A percentile compares a stretch with the other conserved stretches of the same genome.
These are phyloP conservation scores for Ogataea methylovora DNA, from an alignment of 805 yeast species.

Conservation along the genomic window DNA sequence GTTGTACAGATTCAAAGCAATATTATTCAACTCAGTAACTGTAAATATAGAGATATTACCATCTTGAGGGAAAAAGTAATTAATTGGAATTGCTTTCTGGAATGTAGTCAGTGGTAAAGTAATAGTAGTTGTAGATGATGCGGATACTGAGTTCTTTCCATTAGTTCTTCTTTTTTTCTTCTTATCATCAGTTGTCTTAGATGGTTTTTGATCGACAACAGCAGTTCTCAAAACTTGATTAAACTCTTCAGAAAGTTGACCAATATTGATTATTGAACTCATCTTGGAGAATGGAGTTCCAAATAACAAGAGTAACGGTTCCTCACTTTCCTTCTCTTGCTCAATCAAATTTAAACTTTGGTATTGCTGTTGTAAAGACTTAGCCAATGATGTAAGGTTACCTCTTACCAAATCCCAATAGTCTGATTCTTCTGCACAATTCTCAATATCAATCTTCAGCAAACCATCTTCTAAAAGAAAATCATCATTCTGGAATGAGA, in stretches of 20 bases:
- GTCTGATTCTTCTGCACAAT: constrained; percentile 8
- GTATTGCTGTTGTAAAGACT: constrained; percentile 7
- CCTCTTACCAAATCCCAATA: constrained; percentile 21
- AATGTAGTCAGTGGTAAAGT: constrained; percentile 13
- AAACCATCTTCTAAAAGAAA: constrained; percentile 8
- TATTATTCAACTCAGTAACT: constrained; percentile 27
- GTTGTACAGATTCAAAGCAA: constrained; percentile 53
- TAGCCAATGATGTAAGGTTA: constrained; percentile 6
- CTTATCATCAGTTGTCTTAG: constrained; percentile 12
- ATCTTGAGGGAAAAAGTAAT: constrained; percentile 27
- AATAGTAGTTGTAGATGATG: constrained; percentile 1
- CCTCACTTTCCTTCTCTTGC: constrained; percentile 1
- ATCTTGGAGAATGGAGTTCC: constrained; percentile 35
- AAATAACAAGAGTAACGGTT: constrained; percentile 44
- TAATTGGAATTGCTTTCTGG: constrained; percentile 34
- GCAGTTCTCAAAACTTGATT: constrained; percentile 23
- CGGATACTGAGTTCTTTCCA: constrained; percentile 2
- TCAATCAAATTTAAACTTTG: not conserved
- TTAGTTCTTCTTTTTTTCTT: constrained; percentile 18
- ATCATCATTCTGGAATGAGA: not conserved
- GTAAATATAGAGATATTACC: constrained; percentile 27
- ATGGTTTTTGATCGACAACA: constrained; percentile 8
- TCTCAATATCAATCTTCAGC: constrained; percentile 12
- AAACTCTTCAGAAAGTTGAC: constrained; percentile 41
- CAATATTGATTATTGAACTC: constrained; percentile 38